Evolutionary conservation across 345 rosid species (phyloP), one percentile per base, ranked within the genome.

Genomic region (Nephelium lappaceum): DNA sequence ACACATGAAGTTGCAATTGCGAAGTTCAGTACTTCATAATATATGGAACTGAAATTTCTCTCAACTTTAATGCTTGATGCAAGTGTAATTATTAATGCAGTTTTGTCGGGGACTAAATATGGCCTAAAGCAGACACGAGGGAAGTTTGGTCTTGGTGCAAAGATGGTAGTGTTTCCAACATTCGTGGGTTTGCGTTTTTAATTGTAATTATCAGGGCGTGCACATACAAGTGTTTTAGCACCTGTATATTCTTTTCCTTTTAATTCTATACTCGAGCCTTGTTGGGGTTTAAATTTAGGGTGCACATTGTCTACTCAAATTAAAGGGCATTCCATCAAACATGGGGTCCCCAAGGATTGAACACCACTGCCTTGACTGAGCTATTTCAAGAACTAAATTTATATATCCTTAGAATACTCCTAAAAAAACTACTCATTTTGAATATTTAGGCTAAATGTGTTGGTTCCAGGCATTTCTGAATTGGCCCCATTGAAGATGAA

Each of bases 91-190:
- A 19, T 87, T 75, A 66, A 61, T 80, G 86, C 86, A 95, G 97
- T 93, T 84, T 80, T 95, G 82, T 95, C 98, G 18, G 99, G 98
- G 71, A 95, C 99, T 21, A 95, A 93, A 82, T 95, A 95, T 88
- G 99, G 99, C 77, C 89, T 93, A 83, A 95, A 94, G 84, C 99
- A 95, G 85, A 93, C 99, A 60, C 96, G 98, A 77, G 99, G 99
- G 71, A 95, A 95, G 87, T 95, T 95, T 87, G 99, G 99, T 80
- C 93, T 95, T 79, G 99, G 98, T 66, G 99, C 99, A 73, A 95
- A 95, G 88, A 93, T 95, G 99, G 99, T 95, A 90, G 78, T 55
- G 51, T 64, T 31, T 31, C 51, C 66, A 12, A 5, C 61, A 41
- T 81, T n/a, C 67, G 14, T 69, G 43, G 12, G 21, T 65, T 78